Evolutionary conservation across 1,284 basidiomycete genomes (phyloP), one percentile per base, ranked within the genome.

Genomic region (Leccinum pseudoinsigne): DNA sequence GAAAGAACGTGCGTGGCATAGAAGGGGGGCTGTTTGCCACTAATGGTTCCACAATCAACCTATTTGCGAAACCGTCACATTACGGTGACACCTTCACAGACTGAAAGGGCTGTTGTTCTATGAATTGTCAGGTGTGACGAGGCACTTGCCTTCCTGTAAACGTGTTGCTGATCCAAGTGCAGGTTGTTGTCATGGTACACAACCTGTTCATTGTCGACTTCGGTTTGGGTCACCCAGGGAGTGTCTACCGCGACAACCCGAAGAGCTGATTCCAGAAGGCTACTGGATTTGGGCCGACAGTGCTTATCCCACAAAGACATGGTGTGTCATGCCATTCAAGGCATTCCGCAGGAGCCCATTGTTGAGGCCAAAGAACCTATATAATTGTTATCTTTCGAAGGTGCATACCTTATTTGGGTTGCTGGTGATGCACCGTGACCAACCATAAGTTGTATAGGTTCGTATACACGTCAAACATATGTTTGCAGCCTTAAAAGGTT

Each of bases 251-350:
- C 9, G 50, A 1, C 4, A 60, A 2, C 12, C 34, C 0, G 42
- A 42, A 0, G 12, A 1, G 0, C 2, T 34, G 4, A 53, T 67
- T 2, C 38, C 57, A 0, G 10, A 57, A 1, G n/a, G 10, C 3
- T 53, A 67, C 8, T 63, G 31, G 61, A 64, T 67, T 0, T 67
- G 58, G 66, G 66, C 34, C 1, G 53, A 68, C 5, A 59, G 38
- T 1, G 28, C 66, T 8, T 67, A 67, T 8, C 8, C 47, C 4
- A 21, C 8, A 1, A 11, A 55, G 1, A 23, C 18, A 1, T 67
- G 63, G 66, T 68, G 58, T 54, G 55, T 59, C 12, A 31, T 67
- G 0, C 59, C 63, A 0, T 67, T 68, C 21, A 68, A 67, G 34
- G 45, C 31, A 21, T 23, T 40, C 4, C 1, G 7, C 5, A 26